phyloP scores from a whole-genome alignment of 257 asterid species.

The Ehretia macrophylla region DNA sequence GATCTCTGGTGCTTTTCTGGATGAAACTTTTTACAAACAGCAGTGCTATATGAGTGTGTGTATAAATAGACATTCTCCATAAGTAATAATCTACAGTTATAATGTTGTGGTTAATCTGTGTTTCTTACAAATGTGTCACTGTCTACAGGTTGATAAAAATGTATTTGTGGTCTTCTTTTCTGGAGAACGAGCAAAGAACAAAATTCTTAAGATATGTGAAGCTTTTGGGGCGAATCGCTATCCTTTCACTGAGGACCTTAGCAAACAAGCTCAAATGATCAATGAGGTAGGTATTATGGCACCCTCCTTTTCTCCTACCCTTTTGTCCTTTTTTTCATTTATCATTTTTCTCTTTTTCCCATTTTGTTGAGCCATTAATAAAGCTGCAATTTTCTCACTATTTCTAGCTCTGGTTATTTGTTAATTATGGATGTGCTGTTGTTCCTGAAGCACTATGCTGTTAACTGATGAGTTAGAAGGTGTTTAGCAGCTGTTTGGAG shows the following conservation, averaged over 20 bases:
- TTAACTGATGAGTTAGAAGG: too few species aligned
- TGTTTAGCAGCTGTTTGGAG: too few species aligned
- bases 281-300: slow-evolving; percentile 47
- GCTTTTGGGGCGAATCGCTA: slow-evolving; percentile 99
- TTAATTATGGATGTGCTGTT: neutral
- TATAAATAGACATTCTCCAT: too few species aligned
- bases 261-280: slow-evolving; percentile 75
- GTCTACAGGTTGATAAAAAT: slow-evolving; percentile 78
- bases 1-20: too few species aligned
- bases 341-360: neutral
- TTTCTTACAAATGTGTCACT: neutral
- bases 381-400: neutral
- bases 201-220: slow-evolving; percentile 91
- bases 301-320: slow-evolving; percentile 1
- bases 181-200: slow-evolving; percentile 90
- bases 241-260: slow-evolving; percentile 65
- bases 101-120: neutral
- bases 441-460: too few species aligned
- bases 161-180: slow-evolving; percentile 87
- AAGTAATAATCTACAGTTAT: too few species aligned
- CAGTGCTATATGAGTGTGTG: too few species aligned
- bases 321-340: neutral
- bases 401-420: neutral
- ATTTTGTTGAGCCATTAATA: neutral
- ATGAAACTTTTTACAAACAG: too few species aligned